Base-by-base conservation (phyloP, 2,329 filamentous ascomycete species). In the Trichophyton rubrum region DNA sequence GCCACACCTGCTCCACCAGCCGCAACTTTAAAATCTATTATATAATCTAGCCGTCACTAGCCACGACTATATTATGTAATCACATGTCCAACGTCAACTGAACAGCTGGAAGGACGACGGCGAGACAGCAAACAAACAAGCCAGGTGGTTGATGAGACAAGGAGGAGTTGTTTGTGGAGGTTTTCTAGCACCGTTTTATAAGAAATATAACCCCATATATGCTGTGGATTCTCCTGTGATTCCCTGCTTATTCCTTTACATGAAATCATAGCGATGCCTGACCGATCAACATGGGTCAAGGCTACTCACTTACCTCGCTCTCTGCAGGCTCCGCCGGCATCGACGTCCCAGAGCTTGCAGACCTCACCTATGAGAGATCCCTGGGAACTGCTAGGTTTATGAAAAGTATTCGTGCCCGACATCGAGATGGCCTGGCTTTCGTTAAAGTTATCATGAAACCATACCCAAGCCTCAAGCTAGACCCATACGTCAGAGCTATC, bases 401-500 rank as follows among this genome's bases (percentile, higher is more conserved):
- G 86, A 96, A 97, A 75, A 93, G 89, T 65, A 91, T 97, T 65
- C 85, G 92, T 65, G 93, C 92, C 24, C 83, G 90, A 57, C 89
- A 95, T 71, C 87, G 88, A 68, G 88, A 96, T 78, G 92, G 93
- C 60, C 80, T 96, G 45, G 91, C 95, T 17, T 85, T 97, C 60
- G 90, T 95, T 70, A 97, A 97, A 76, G 87, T 96, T 33, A 87
- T 96, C 61, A 89, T 95, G 73, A 99, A 99, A 75, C 90, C 91
- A 2, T 95, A 90, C 71, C 81, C 87, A 27, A 85, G 85, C 64
- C 87, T 96, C 77, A 84, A 89, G 63, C 81, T 97, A 64, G 85
- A 87, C 64, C 78, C 84, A 64, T 95, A 96, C 75, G 86, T 88
- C 68, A 84, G 84, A 68, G 82, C 84, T 65, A 86, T 97, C 47